Conservation (phyloP, 192 early-diverging fungal species). For the Jimgerdemannia flammicorona region DNA sequence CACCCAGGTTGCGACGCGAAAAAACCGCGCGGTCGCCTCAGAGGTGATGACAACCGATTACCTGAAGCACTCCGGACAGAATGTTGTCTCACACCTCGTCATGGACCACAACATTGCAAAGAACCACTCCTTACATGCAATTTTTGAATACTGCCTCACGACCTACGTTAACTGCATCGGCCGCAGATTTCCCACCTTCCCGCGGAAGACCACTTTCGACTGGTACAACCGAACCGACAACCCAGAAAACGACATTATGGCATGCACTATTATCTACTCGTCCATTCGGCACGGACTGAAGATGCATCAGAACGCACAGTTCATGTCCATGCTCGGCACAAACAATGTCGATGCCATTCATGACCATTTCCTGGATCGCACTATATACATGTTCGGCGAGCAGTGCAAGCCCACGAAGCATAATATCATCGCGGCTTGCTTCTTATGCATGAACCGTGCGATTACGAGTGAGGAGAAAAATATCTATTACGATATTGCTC, state of each 20-base stretch:
- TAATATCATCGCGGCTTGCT: too few species aligned
- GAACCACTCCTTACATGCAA: neutral
- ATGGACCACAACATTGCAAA: neutral
- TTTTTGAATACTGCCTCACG: neutral
- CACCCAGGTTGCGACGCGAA: too few species aligned
- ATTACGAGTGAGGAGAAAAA: too few species aligned
- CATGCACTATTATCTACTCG: neutral
- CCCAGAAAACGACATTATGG: neutral
- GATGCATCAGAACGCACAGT: neutral
- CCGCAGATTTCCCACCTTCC: neutral
- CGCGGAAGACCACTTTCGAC: neutral
- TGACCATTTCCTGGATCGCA: neutral
- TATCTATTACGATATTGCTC: too few species aligned
- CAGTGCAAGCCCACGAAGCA: too few species aligned
- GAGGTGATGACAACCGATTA: neutral
- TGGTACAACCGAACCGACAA: neutral
- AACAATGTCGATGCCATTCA: neutral
- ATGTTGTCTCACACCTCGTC: neutral
- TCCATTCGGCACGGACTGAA: neutral
- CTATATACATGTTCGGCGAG: too few species aligned
- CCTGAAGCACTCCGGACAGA: neutral
- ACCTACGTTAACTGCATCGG: neutral
- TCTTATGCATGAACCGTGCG: too few species aligned
- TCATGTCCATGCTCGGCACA: neutral
- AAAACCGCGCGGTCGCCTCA: neutral